Conservation (phyloP, 495 filamentous ascomycete genomes). For the Xylaria curta region DNA sequence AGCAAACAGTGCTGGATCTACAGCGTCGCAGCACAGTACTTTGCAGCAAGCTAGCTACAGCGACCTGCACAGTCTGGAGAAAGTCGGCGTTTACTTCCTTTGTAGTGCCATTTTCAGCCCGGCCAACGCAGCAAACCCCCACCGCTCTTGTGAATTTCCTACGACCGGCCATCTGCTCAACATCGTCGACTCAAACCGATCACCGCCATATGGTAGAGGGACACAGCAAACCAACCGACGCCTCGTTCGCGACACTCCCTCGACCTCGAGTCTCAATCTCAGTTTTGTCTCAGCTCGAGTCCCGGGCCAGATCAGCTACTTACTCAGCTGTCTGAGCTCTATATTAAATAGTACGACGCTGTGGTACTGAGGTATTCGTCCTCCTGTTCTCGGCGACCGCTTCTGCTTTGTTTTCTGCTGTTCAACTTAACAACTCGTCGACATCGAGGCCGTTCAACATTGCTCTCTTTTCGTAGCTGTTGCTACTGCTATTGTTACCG, state of each 20-base stretch:
- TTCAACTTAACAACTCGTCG: not conserved
- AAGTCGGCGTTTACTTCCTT: not conserved
- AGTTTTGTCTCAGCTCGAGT: not conserved
- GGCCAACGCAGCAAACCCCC: slow-evolving; percentile 23
- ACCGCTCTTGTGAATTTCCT: slow-evolving; percentile 25
- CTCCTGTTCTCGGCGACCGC: not conserved
- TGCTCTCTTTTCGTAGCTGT: not conserved
- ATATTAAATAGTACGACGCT: not conserved
- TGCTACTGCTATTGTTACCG: not conserved
- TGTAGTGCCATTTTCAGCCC: slow-evolving; percentile 2
- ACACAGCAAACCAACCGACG: not conserved
- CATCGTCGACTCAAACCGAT: not conserved
- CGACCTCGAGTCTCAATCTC: not conserved
- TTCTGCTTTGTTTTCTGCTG: not conserved
- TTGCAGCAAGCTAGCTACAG: not conserved
- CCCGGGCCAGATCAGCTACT: not conserved
- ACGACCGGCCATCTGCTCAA: slow-evolving; percentile 8
- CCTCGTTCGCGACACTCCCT: not conserved
- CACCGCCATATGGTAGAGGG: not conserved
- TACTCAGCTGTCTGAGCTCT: not conserved
- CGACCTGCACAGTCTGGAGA: not conserved
- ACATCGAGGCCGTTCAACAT: not conserved
- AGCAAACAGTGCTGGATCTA: not conserved
- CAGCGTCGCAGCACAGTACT: slow-evolving; percentile 3
- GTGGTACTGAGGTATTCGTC: not conserved